Conservation (phyloP, 148 eudicot species). For the Nepenthes mirabilis region DNA sequence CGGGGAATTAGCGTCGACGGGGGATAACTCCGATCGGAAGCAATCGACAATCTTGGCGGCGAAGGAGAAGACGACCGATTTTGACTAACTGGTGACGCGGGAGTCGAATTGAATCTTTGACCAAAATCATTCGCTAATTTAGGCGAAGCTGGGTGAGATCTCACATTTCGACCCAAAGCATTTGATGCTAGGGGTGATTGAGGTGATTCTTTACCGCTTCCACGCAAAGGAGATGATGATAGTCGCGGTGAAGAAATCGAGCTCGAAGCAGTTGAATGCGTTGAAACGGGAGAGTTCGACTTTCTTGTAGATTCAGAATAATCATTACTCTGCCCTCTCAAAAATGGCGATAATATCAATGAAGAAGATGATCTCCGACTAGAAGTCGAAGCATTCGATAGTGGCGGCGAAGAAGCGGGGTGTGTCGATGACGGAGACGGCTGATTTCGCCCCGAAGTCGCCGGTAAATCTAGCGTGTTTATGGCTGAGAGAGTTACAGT, state of each 20-base stretch:
- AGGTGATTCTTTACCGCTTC: neutral
- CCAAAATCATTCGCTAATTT: neutral
- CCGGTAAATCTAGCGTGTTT: conserved; percentile 6
- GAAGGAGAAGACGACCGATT: neutral
- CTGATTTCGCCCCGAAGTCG: neutral
- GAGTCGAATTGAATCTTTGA: neutral
- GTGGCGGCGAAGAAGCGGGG: conserved; percentile 23
- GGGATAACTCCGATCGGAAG: too few relatives aligned
- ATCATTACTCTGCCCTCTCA: neutral
- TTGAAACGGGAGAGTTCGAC: neutral
- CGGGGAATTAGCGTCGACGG: too few relatives aligned
- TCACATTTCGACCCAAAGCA: neutral
- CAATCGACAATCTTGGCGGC: neutral
- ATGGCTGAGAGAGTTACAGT: neutral
- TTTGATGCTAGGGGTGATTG: too few relatives aligned
- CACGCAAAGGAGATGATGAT: conserved; percentile 3
- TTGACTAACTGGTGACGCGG: conserved; percentile 6
- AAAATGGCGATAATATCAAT: neutral
- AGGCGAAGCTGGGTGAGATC: conserved; percentile 24
- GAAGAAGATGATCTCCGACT: neutral
- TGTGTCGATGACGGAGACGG: conserved; percentile 22
- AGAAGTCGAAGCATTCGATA: conserved; percentile 8
- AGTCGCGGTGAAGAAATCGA: neutral
- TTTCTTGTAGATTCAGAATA: neutral
- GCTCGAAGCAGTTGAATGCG: conserved; percentile 7